These are phyloP conservation scores for Ceratocystis alfenasii DNA, from an alignment of 2,329 filamentous ascomycete genomes.

Conservation along the genomic window DNA sequence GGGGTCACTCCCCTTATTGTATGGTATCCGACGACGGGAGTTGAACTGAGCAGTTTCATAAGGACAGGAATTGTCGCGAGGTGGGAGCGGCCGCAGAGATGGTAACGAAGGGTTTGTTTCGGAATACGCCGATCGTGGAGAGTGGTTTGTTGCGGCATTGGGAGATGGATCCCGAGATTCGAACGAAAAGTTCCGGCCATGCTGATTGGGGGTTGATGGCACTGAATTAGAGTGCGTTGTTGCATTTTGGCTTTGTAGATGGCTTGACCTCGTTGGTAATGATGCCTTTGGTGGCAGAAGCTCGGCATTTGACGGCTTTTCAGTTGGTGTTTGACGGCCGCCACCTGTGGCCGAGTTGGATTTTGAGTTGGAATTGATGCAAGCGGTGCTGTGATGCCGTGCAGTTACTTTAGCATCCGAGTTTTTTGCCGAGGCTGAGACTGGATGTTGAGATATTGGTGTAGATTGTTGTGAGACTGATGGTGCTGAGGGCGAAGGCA, in stretches of 20 bases:
- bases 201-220: slow-evolving; percentile 84
- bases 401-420: background rate
- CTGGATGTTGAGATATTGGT: background rate
- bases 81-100: slow-evolving; percentile 53
- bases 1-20: slow-evolving; percentile 71
- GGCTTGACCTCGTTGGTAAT: slow-evolving; percentile 25
- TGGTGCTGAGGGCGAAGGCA: slow-evolving; percentile 8
- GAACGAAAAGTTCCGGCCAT: slow-evolving; percentile 69
- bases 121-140: slow-evolving; percentile 79
- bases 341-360: background rate
- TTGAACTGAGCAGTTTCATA: slow-evolving; percentile 80
- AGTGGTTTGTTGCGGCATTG: slow-evolving; percentile 62
- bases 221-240: slow-evolving; percentile 66
- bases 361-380: slow-evolving; percentile 1
- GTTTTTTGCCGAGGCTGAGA: background rate
- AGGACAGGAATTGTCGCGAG: slow-evolving; percentile 55
- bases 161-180: slow-evolving; percentile 72
- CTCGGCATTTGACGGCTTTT: slow-evolving; percentile 32
- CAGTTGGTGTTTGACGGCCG: slow-evolving; percentile 13
- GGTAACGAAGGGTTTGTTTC: slow-evolving; percentile 69
- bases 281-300: slow-evolving; percentile 24
- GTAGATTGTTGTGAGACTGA: background rate
- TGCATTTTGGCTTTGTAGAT: slow-evolving; percentile 24
- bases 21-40: slow-evolving; percentile 78
- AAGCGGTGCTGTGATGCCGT: background rate